Percentiles rank a stretch among this genome's conserved stretches.
phyloP scores from a whole-genome alignment of 805 yeast species.

The Ogataea naganishii region DNA sequence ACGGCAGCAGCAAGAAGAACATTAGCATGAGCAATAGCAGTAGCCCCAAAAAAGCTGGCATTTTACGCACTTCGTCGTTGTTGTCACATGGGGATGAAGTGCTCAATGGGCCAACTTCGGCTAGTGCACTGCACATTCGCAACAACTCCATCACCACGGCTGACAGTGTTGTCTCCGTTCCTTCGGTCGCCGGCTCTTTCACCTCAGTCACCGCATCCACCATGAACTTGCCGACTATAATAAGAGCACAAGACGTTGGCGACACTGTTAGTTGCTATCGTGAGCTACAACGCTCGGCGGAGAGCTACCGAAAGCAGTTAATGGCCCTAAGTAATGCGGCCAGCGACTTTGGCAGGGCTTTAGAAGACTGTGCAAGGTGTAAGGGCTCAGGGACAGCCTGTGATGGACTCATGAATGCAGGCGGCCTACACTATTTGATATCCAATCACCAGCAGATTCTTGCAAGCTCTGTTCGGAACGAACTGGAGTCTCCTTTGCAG shows the following conservation, averaged over 20 bases:
- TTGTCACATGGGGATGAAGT: too few species aligned
- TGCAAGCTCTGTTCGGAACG: slow-evolving; percentile 43
- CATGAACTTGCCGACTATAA: slow-evolving; percentile 49
- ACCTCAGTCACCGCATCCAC: slow-evolving; percentile 43
- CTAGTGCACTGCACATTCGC: too few species aligned
- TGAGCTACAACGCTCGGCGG: slow-evolving; percentile 38
- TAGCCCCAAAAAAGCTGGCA: neutral
- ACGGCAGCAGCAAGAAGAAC: too few species aligned
- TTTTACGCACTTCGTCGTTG: slow-evolving; percentile 1
- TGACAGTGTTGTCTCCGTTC: too few species aligned
- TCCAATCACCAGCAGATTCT: slow-evolving; percentile 73
- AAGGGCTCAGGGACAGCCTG: slow-evolving; percentile 53
- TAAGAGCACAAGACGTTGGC: slow-evolving; percentile 52
- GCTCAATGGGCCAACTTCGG: too few species aligned
- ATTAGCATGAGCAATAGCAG: slow-evolving; percentile 1
- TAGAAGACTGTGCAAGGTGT: slow-evolving; percentile 55
- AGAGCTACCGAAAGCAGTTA: slow-evolving; percentile 37
- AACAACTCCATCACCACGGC: too few species aligned
- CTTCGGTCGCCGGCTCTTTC: slow-evolving; percentile 1
- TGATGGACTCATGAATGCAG: slow-evolving; percentile 60
- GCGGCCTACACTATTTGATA: slow-evolving; percentile 68
- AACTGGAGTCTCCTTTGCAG: slow-evolving; percentile 46
- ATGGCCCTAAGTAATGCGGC: slow-evolving; percentile 46
- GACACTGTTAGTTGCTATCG: slow-evolving; percentile 39
- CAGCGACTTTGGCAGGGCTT: slow-evolving; percentile 59